Evolutionary conservation across 2,329 filamentous ascomycete species (phyloP), one percentile per base, ranked within the genome.

Genomic region (Lachnellula subtilissima): DNA sequence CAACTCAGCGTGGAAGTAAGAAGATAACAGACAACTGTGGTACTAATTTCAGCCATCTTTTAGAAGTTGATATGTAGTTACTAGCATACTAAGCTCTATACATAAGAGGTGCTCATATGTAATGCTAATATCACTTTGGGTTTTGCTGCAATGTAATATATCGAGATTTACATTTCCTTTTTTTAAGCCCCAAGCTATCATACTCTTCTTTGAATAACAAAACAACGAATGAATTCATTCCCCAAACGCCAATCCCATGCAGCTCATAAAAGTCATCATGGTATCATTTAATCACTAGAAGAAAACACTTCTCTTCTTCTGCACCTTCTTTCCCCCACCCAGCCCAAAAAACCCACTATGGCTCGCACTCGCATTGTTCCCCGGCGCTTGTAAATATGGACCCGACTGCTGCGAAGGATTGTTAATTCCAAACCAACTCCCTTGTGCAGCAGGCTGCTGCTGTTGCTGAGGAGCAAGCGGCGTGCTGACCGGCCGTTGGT

Each of bases 271-370:
- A 42, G 17, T 52, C 37, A 52, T 52, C 9, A 28, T 56, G 54
- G 54, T 56, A 56, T 56, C 48, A 52, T 52, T 42, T 28, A 37
- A 22, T 32, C 28, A 45, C 50, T 53, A 65, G 54, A 65, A 66
- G 55, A 62, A 67, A 47, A 68, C 65, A 60, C 66, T 69, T 51
- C 56, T 65, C 61, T 69, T 70, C 61, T 70, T 70, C 52, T 65
- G 55, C 48, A 69, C 42, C 50, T 69, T 70, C 56, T 64, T 68
- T 9, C 70, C 67, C 55, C 72, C 74, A 17, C 73, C 67, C 60
- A 65, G 65, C 42, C 55, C 68, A 70, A 64, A 65, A 69, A 78
- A 79, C 49, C 71, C 75, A 61, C 72, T 79, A 61, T 72, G 75
- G 50, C 70, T 79, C 43, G 71, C 71, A 42, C 73, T 58, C 69